phyloP scores from a whole-genome alignment of 163 green algal genomes.

The Volvox carteri region DNA sequence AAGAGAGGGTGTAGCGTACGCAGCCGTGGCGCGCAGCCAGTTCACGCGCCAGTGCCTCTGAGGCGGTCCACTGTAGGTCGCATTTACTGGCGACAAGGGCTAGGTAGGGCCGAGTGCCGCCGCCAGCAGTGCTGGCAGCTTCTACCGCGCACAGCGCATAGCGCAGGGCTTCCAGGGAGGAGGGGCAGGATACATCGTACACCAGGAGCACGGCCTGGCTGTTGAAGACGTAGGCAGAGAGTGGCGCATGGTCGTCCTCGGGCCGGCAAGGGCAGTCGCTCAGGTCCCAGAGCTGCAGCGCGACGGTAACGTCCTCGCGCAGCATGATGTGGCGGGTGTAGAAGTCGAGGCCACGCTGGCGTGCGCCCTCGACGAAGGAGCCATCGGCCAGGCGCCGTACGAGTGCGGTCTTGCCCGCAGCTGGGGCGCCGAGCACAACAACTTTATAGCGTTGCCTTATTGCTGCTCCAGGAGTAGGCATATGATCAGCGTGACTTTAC shows the following conservation, averaged over 20 bases:
- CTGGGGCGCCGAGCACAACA: not conserved
- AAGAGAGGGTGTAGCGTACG: constrained; percentile 20
- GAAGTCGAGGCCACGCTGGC: constrained; percentile 29
- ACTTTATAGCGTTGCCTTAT: constrained; percentile 38
- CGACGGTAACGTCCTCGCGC: constrained; percentile 34
- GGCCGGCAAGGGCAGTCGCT: constrained; percentile 19
- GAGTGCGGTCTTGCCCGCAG: constrained; percentile 30
- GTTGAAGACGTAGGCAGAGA: constrained; percentile 42
- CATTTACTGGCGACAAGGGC: constrained; percentile 37
- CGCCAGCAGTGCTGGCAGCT: not conserved
- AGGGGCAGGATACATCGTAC: constrained; percentile 27
- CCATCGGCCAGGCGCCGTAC: constrained; percentile 18
- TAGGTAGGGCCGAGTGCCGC: constrained; percentile 30
- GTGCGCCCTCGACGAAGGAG: not conserved
- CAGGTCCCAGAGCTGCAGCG: constrained; percentile 53
- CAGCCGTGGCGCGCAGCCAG: constrained; percentile 45
- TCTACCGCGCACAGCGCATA: not conserved
- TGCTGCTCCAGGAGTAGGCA: not conserved
- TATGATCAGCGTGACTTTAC: not conserved
- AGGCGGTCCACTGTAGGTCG: not conserved
- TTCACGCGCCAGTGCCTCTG: constrained; percentile 4
- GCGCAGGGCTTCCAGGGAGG: constrained; percentile 8
- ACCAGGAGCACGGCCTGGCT: constrained; percentile 43
- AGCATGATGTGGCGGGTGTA: constrained; percentile 39
- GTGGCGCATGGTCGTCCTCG: not conserved